These are phyloP conservation scores for Klebsormidium nitens DNA, from an alignment of 139 green algal genomes.

Conservation along the genomic window DNA sequence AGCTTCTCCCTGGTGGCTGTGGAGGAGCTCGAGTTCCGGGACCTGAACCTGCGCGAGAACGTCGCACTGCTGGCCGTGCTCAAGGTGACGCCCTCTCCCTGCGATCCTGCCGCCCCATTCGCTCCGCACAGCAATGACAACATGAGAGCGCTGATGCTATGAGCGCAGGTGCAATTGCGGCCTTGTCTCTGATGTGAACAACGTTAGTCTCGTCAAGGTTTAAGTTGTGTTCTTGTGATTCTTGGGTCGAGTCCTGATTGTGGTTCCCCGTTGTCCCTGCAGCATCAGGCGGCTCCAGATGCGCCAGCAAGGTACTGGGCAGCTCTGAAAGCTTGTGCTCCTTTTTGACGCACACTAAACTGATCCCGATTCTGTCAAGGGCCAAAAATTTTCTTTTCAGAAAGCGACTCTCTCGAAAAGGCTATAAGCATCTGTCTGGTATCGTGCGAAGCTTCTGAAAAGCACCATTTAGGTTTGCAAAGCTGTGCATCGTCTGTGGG, in stretches of 20 bases:
- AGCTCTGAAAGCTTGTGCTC: not conserved
- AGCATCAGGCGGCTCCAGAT: too few relatives aligned
- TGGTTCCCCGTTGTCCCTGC: too few relatives aligned
- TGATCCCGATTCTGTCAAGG: not conserved
- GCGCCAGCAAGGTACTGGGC: too few relatives aligned
- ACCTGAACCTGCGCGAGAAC: conserved; percentile 68
- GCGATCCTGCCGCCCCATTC: too few relatives aligned
- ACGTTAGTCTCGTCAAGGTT: not conserved
- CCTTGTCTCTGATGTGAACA: not conserved
- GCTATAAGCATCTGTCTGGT: not conserved
- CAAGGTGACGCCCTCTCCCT: not conserved
- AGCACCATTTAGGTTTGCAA: not conserved
- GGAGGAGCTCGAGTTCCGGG: conserved; percentile 47
- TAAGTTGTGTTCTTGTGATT: not conserved
- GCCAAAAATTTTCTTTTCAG: too few relatives aligned
- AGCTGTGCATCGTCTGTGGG: not conserved
- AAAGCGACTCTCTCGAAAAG: too few relatives aligned
- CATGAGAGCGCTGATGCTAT: not conserved
- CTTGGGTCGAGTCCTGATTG: not conserved
- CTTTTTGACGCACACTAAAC: not conserved
- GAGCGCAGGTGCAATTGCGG: not conserved
- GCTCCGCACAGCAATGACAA: too few relatives aligned
- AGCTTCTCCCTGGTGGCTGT: not conserved
- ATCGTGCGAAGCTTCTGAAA: not conserved
- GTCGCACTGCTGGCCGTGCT: conserved; percentile 62